Evolutionary conservation across 2,329 filamentous ascomycete species (phyloP), one percentile per base, ranked within the genome.

Genomic region (Ophiostoma sp.): DNA sequence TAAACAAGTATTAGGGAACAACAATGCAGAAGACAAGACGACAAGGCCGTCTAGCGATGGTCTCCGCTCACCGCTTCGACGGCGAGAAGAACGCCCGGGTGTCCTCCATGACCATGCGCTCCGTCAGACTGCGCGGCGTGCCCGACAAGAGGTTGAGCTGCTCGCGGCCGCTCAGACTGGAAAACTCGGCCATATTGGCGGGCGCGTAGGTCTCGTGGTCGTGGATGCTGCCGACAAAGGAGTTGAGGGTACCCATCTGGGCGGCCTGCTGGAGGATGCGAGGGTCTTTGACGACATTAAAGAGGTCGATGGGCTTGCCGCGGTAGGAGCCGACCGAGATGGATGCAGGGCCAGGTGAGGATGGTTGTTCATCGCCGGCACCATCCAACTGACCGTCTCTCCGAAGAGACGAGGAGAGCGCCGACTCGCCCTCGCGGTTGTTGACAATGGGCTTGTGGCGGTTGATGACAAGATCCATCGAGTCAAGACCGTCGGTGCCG

Each of bases 191-290:
- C 79, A 55, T 78, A 72, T 75, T 79, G 79, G 74, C 77, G 36
- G 59, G 71, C 33, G 33, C 52, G 31, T 52, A 42, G 12, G 50
- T 22, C 45, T 36, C 66, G 25, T 52, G 59, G 39, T 79, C 81
- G 70, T 82, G 77, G 5, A 85, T 76, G 74, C 83, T 84, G 9
- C 84, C 84, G 1, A 85, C 82, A 74, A 84, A 84, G 8, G 80
- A 80, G 55, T 79, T 79, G 25, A 84, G 76, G 28, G 79, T 77
- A 61, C 82, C 82, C 71, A 84, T 77, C 64, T 79, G 76, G 6
- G 81, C 81, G 3, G 83, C 83, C 76, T 80, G 76, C 17, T 83
- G 79, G 69, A 83, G 81, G 50, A 84, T 73, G 39, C 79, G 78
- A 17, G 81, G 78, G 72, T 81, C 81, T 63, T 77, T 80, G 72